Evolutionary conservation across 345 rosid genomes (phyloP), one percentile per base, ranked within the genome.

Genomic region (Rubroshorea leprosula): DNA sequence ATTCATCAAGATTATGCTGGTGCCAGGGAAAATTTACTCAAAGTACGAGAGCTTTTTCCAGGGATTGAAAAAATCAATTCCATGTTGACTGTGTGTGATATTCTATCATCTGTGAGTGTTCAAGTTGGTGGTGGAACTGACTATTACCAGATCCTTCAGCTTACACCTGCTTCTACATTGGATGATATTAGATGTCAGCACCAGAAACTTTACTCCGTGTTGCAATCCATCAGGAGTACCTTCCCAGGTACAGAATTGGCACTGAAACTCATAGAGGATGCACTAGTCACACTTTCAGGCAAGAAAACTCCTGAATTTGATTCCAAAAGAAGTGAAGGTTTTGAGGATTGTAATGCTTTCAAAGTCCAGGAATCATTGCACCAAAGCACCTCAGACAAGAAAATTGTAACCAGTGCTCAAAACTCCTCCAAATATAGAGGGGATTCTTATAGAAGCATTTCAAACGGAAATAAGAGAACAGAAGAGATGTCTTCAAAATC

Each of bases 61-160:
- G 48, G 14, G 23, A 11, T 49, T 31, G 62, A 68, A 21, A 43
- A 61, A 20, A 23, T 61, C 19, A 48, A 11, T 20, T 35, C 62
- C 6, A 35, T 68, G 65, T 39, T 55, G 54, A 27, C 62, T 39
- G 51, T 50, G 2, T 67, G 66, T 44, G 72, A 61, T 17, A 61
- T 61, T 38, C 23, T 68, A 24, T 48, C 18, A 41, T 62, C 72
- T 17, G 57, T 62, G 14, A 55, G 50, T 26, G 17, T 49, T 24
- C 27, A 49, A 52, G 16, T 61, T 17, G 57, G 57, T 26, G 35
- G 46, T 41, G 62, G 66, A 49, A 44, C 55, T 41, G 66, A 68
- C 49, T 55, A 49, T 12, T 68, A 68, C 48, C 49, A 61, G 55
- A 53, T 68, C 23, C 66, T 61, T 27, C 66, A 62, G 61, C 57